These are phyloP conservation scores for Penicillium ucsense DNA, from an alignment of 495 filamentous ascomycete species.

Conservation along the genomic window DNA sequence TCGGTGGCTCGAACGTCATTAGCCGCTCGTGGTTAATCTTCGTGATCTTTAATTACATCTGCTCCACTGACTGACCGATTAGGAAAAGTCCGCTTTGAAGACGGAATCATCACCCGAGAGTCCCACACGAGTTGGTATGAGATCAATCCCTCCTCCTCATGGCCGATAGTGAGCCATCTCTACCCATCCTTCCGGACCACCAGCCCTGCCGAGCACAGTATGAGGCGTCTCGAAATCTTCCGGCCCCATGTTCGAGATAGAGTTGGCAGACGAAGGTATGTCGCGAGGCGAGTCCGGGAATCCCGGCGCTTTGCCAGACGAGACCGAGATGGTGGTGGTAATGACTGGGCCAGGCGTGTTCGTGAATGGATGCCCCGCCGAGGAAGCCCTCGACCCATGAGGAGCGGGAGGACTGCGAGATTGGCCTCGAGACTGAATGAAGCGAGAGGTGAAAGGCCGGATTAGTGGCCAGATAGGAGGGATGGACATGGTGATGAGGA, in stretches of 20 bases:
- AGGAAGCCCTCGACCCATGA: no score
- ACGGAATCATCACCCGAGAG: neutral
- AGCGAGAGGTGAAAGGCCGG: conserved; percentile 14
- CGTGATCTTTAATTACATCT: no score
- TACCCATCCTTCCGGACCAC: conserved; percentile 11
- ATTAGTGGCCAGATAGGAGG: conserved; percentile 19
- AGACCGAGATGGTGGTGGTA: conserved; percentile 11
- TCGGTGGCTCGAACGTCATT: no score
- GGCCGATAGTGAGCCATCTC: conserved; percentile 8
- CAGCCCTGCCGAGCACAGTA: conserved; percentile 2
- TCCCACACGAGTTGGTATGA: neutral
- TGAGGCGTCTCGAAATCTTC: conserved; percentile 8
- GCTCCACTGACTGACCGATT: no score
- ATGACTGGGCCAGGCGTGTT: conserved; percentile 1
- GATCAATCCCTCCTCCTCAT: no score
- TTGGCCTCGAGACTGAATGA: conserved; percentile 13
- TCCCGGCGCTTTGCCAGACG: conserved; percentile 2
- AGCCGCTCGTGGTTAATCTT: no score
- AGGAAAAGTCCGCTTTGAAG: neutral
- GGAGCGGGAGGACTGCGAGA: conserved; percentile 3
- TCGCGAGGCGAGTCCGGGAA: neutral
- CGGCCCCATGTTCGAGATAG: conserved; percentile 1
- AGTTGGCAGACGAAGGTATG: conserved; percentile 1
- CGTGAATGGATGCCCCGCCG: neutral
- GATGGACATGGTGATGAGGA: conserved; percentile 21